phyloP scores from a whole-genome alignment of 768 basidiomycete species.

The Pulveroboletus ravenelii region DNA sequence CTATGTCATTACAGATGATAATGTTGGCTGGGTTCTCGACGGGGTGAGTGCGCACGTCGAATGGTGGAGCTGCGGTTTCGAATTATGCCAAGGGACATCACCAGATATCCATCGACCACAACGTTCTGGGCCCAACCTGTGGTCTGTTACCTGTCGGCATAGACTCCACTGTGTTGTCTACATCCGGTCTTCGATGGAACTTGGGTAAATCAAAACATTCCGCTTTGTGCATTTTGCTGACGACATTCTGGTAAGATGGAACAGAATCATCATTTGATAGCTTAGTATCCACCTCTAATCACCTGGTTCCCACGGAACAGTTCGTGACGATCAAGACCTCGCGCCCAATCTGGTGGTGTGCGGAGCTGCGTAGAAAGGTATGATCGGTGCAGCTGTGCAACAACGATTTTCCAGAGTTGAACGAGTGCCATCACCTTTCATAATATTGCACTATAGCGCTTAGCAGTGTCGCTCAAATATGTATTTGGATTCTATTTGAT shows the following conservation, averaged over 20 bases:
- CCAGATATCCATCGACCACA: constrained; percentile 67
- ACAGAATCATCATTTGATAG: constrained; percentile 76
- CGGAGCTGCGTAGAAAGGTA: constrained; percentile 46
- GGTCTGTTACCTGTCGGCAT: constrained; percentile 92
- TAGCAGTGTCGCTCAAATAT: no score
- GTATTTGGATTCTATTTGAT: no score
- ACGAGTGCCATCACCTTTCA: no score
- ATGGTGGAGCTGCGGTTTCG: neutral
- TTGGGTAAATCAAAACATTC: constrained; percentile 47
- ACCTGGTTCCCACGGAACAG: constrained; percentile 63
- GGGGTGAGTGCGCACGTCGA: constrained; percentile 41
- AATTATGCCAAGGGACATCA: constrained; percentile 67
- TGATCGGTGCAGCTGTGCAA: neutral
- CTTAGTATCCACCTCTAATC: constrained; percentile 90
- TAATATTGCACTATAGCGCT: no score
- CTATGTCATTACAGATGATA: constrained; percentile 86
- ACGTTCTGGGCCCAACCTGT: constrained; percentile 78
- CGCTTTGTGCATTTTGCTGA: constrained; percentile 2
- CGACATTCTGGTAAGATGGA: constrained; percentile 38
- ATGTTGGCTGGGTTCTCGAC: constrained; percentile 85
- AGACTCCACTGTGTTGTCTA: constrained; percentile 70
- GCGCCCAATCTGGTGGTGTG: constrained; percentile 87
- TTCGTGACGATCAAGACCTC: constrained; percentile 72
- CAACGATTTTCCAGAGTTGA: neutral
- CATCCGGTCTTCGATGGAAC: constrained; percentile 86